Evolutionary conservation across 1,284 basidiomycete species (phyloP).

Genomic region (Ustilago curta): DNA sequence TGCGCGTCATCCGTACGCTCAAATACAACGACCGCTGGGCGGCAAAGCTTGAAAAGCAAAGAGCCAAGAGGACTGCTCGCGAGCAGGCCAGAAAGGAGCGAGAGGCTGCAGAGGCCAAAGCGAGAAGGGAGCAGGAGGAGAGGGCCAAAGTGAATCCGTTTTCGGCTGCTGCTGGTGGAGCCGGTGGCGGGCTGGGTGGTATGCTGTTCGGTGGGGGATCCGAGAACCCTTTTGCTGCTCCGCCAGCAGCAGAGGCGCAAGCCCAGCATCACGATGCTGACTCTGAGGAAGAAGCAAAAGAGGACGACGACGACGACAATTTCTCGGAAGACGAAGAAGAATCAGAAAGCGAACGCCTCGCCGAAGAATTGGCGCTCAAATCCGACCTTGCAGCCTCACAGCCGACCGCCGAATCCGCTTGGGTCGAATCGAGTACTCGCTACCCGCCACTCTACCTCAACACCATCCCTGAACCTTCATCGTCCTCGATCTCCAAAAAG

Average conservation of each 20-base stretch:
- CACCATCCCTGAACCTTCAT: conserved; percentile 64
- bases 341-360: conserved; percentile 50
- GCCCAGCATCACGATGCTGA: conserved; percentile 4
- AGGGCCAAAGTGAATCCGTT: conserved; percentile 55
- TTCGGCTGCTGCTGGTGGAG: conserved; percentile 19
- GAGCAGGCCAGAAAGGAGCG: conserved; percentile 46
- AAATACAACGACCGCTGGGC: conserved; percentile 67
- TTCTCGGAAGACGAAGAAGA: conserved; percentile 49
- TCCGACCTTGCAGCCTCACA: conserved; percentile 46
- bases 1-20: conserved; percentile 64
- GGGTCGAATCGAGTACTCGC: conserved; percentile 45
- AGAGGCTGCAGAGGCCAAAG: conserved; percentile 36
- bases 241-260: not conserved
- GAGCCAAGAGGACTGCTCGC: conserved; percentile 26
- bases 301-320: conserved; percentile 29
- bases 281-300: not conserved
- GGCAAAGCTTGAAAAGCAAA: conserved; percentile 66
- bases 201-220: conserved; percentile 55
- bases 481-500: conserved; percentile 38
- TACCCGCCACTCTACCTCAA: conserved; percentile 63
- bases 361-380: conserved; percentile 66
- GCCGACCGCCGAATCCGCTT: conserved; percentile 35
- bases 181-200: conserved; percentile 29
- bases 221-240: conserved; percentile 49
- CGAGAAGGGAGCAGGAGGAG: conserved; percentile 47